These are phyloP conservation scores for Penicillium steckii DNA, from an alignment of 495 filamentous ascomycete genomes.

Conservation along the genomic window DNA sequence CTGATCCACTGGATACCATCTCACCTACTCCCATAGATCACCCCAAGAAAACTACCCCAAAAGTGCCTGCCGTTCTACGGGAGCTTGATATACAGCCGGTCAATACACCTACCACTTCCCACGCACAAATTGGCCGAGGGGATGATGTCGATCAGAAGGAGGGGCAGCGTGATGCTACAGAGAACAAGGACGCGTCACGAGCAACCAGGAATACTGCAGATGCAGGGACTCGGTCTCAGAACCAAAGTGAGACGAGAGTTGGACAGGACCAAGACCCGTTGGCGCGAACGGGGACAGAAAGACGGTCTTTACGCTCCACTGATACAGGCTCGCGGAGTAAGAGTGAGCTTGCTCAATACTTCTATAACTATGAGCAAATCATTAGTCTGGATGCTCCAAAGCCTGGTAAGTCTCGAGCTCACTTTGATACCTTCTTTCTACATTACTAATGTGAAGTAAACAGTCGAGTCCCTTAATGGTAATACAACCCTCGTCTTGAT, in stretches of 20 bases:
- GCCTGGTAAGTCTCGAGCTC: conserved; percentile 54
- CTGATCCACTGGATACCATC: conserved; percentile 43
- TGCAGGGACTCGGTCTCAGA: conserved; percentile 3
- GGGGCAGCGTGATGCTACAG: not conserved
- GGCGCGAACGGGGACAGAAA: conserved; percentile 19
- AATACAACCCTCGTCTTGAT: conserved; percentile 45
- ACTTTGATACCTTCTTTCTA: not conserved
- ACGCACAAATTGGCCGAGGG: conserved; percentile 18
- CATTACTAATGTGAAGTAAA: not conserved
- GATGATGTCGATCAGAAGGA: conserved; percentile 7
- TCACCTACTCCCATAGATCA: conserved; percentile 21
- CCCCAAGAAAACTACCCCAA: not conserved
- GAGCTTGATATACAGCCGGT: conserved; percentile 4
- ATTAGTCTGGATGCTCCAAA: conserved; percentile 78
- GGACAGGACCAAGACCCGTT: conserved; percentile 7
- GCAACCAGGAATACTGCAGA: not conserved
- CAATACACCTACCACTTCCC: conserved; percentile 10
- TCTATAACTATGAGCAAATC: conserved; percentile 87
- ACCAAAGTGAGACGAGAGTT: conserved; percentile 3
- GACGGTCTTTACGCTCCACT: conserved; percentile 50
- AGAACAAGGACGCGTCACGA: not conserved
- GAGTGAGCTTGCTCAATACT: conserved; percentile 85
- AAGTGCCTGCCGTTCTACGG: not conserved
- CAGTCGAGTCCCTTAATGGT: conserved; percentile 43
- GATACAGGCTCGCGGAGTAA: conserved; percentile 62